Evolutionary conservation across 2,329 filamentous ascomycete species (phyloP).

Genomic region (Scorias spongiosa): DNA sequence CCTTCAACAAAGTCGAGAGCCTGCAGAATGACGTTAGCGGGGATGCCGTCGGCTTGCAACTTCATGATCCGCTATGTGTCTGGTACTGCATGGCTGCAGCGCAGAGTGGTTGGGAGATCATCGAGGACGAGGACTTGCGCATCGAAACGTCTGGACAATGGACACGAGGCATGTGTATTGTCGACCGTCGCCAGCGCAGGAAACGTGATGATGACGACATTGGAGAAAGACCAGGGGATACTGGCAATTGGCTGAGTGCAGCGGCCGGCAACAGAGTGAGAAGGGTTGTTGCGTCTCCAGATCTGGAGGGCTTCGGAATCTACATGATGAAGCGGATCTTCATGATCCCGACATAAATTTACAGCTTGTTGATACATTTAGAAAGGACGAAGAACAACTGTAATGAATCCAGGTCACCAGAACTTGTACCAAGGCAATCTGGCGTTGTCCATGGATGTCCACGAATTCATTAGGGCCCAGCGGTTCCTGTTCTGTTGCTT

Average conservation of each 20-base stretch:
- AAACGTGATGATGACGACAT: conserved; percentile 35
- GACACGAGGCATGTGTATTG: conserved; percentile 81
- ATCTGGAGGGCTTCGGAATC: conserved; percentile 34
- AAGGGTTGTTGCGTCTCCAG: conserved; percentile 56
- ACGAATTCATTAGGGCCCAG: not conserved
- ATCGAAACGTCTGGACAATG: conserved; percentile 86
- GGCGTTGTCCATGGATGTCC: not conserved
- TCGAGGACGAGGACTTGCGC: conserved; percentile 58
- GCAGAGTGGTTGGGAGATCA: conserved; percentile 20
- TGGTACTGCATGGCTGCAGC: conserved; percentile 20
- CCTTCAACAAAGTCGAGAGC: conserved; percentile 30
- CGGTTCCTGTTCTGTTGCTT: not conserved
- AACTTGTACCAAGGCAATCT: not conserved
- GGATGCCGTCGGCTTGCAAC: conserved; percentile 24
- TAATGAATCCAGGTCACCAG: not conserved
- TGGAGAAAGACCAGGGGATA: conserved; percentile 52
- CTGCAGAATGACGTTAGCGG: conserved; percentile 22
- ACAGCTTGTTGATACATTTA: not conserved
- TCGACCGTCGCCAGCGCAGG: conserved; percentile 53
- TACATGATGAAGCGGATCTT: conserved; percentile 16
- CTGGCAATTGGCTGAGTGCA: conserved; percentile 58
- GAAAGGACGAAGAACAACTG: not conserved
- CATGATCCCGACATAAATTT: conserved; percentile 24
- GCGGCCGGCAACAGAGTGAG: conserved; percentile 65
- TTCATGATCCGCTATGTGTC: conserved; percentile 31